These are phyloP conservation scores for Trametes sanguinea DNA, from an alignment of 768 basidiomycete genomes.

Conservation along the genomic window DNA sequence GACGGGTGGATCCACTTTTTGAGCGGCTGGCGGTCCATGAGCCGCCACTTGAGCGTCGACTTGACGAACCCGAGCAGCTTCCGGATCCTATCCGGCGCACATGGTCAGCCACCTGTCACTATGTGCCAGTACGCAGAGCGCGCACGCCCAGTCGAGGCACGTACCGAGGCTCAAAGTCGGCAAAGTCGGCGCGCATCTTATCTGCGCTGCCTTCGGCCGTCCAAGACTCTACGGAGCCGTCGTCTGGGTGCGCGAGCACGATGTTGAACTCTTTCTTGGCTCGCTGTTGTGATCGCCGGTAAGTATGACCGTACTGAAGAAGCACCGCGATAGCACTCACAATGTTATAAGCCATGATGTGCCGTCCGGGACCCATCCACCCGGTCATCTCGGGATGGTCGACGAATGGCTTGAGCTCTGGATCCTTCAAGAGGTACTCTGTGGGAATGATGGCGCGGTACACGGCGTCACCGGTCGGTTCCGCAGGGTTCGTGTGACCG, in stretches of 20 bases:
- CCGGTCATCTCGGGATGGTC: slow-evolving; percentile 54
- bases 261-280: slow-evolving; percentile 40
- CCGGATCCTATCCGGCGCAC: slow-evolving; percentile 30
- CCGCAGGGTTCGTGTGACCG: slow-evolving; percentile 42
- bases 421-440: slow-evolving; percentile 47
- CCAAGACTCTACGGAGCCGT: slow-evolving; percentile 45
- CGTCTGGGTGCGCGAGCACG: slow-evolving; percentile 41
- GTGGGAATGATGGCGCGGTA: slow-evolving; percentile 58
- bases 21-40: slow-evolving; percentile 45
- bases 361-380: slow-evolving; percentile 59
- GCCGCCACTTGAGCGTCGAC: slow-evolving; percentile 44
- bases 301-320: not conserved
- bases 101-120: not conserved
- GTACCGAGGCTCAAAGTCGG: slow-evolving; percentile 44
- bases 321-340: slow-evolving; percentile 32
- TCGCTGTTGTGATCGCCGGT: slow-evolving; percentile 25
- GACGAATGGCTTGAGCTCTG: slow-evolving; percentile 51
- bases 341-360: slow-evolving; percentile 48
- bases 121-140: not conserved
- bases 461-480: slow-evolving; percentile 62
- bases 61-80: slow-evolving; percentile 40
- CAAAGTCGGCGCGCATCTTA: slow-evolving; percentile 44
- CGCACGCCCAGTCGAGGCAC: slow-evolving; percentile 6
- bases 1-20: slow-evolving; percentile 41
- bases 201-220: slow-evolving; percentile 44